Conservation (phyloP, 352 stramenopile species). For the Aphanomyces stellatus region DNA sequence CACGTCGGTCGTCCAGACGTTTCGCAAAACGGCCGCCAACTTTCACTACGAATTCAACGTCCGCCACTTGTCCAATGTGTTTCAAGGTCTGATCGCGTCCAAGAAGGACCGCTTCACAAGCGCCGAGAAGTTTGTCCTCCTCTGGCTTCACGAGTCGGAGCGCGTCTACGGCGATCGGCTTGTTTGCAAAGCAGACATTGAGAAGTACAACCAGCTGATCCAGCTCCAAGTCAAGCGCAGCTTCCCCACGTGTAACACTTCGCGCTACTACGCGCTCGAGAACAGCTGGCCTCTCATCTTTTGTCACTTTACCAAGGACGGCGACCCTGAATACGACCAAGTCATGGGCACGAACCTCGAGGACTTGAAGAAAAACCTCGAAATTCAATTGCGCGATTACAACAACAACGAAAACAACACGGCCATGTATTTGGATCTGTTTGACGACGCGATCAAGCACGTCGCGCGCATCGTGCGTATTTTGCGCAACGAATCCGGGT, state of each 20-base stretch:
- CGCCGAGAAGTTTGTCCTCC: slow-evolving; percentile 89
- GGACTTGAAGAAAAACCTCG: slow-evolving; percentile 83
- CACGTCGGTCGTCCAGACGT: slow-evolving; percentile 80
- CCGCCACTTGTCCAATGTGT: slow-evolving; percentile 92
- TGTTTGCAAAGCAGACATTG: slow-evolving; percentile 87
- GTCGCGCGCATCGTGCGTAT: slow-evolving; percentile 93
- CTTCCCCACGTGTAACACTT: slow-evolving; percentile 88
- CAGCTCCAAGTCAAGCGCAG: slow-evolving; percentile 91
- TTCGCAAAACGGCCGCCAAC: slow-evolving; percentile 93
- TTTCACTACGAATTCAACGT: slow-evolving; percentile 99
- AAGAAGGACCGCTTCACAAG: slow-evolving; percentile 88
- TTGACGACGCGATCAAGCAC: slow-evolving; percentile 96
- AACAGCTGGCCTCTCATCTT: slow-evolving; percentile 95
- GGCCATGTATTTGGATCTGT: slow-evolving; percentile 94
- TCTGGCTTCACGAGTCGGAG: slow-evolving; percentile 96
- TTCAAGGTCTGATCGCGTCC: slow-evolving; percentile 92
- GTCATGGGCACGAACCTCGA: slow-evolving; percentile 84
- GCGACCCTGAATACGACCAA: slow-evolving; percentile 90
- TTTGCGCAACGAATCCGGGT: slow-evolving; percentile 73
- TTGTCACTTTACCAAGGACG: slow-evolving; percentile 93
- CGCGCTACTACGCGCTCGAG: slow-evolving; percentile 89
- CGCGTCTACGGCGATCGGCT: slow-evolving; percentile 94
- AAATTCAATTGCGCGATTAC: slow-evolving; percentile 89
- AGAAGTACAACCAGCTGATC: slow-evolving; percentile 92
- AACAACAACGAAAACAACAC: slow-evolving; percentile 95